phyloP scores from a whole-genome alignment of 2,329 filamentous ascomycete genomes.

The Neoarthrinium moseri region DNA sequence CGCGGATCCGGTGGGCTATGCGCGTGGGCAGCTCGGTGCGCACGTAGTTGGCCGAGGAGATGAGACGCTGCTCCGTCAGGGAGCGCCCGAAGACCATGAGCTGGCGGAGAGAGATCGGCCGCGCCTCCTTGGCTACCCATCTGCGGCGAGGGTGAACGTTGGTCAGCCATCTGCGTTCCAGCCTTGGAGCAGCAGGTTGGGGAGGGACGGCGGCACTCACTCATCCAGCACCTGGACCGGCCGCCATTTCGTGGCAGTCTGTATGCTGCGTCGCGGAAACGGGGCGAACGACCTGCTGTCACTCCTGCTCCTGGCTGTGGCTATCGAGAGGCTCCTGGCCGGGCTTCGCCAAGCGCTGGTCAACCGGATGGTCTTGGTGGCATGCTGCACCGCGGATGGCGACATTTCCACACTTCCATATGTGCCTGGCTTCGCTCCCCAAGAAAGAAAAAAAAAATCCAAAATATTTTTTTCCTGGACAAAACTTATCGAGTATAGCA shows the following conservation, averaged over 20 bases:
- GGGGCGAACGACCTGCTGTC: constrained; percentile 22
- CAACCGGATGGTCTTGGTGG: constrained; percentile 34
- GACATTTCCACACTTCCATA: constrained; percentile 40
- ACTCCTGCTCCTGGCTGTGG: background rate
- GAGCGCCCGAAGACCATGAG: constrained; percentile 96
- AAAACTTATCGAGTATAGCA: too few species aligned
- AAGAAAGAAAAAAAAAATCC: too few species aligned
- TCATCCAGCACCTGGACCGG: constrained; percentile 64
- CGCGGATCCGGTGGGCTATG: constrained; percentile 88
- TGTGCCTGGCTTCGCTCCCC: constrained; percentile 2
- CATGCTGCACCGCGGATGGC: constrained; percentile 44
- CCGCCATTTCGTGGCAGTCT: constrained; percentile 51
- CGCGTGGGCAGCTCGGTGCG: constrained; percentile 88
- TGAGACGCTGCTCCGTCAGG: constrained; percentile 81
- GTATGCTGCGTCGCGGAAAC: constrained; percentile 15
- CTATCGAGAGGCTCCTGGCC: constrained; percentile 1
- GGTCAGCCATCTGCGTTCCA: background rate
- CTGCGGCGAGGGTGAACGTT: constrained; percentile 40
- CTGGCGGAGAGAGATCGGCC: constrained; percentile 94
- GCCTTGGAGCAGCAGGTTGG: background rate
- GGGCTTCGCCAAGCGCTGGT: constrained; percentile 15
- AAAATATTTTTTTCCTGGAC: too few species aligned
- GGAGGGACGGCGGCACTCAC: constrained; percentile 37
- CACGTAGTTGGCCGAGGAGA: constrained; percentile 97
- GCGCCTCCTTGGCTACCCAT: constrained; percentile 89